Conservation (phyloP, 257 asterid genomes). For the Solanum commersonii region DNA sequence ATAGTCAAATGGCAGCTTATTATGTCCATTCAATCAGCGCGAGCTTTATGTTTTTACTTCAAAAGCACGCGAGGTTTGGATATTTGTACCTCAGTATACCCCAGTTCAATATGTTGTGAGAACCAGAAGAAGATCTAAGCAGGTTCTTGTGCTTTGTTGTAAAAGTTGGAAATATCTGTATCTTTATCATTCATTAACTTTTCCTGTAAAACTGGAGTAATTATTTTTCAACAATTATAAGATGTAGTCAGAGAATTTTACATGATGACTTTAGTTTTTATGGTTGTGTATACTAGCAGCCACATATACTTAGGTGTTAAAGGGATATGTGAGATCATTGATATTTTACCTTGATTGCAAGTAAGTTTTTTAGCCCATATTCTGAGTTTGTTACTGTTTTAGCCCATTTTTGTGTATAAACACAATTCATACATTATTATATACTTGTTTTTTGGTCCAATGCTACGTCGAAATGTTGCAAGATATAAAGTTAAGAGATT, state of each 20-base stretch:
- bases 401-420: background rate
- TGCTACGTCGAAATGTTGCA: background rate
- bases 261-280: background rate
- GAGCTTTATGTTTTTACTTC: background rate
- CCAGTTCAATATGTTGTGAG: background rate
- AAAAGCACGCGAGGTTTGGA: background rate
- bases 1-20: background rate
- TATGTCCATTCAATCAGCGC: background rate
- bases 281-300: background rate
- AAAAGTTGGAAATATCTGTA: background rate
- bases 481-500: background rate
- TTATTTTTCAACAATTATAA: background rate
- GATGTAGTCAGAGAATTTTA: background rate
- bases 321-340: background rate
- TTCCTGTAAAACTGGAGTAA: background rate
- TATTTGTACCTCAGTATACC: background rate
- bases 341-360: background rate
- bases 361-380: background rate
- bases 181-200: background rate
- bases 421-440: background rate
- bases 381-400: background rate
- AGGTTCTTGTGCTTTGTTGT: background rate
- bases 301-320: background rate
- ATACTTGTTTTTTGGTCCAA: background rate
- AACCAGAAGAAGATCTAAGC: background rate